Conservation (phyloP, 768 basidiomycete genomes). For the Suillus paluster region DNA sequence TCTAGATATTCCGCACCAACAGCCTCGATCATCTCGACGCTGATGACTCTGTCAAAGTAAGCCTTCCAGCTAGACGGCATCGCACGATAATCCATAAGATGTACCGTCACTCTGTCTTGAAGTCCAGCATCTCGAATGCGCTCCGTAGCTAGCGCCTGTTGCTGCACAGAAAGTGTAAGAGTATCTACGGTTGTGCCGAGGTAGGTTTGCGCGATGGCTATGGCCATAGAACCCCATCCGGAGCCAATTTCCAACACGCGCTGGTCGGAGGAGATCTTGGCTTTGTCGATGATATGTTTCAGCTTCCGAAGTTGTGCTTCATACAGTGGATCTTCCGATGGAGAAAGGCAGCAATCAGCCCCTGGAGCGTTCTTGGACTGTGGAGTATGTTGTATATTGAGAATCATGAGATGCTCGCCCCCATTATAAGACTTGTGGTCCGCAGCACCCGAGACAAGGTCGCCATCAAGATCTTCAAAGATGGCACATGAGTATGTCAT, state of each 20-base stretch:
- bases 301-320: conserved; percentile 66
- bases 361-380: not conserved
- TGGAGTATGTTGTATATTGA: not conserved
- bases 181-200: conserved; percentile 68
- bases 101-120: conserved; percentile 58
- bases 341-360: not conserved
- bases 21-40: conserved; percentile 80
- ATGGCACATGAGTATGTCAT: conserved; percentile 83
- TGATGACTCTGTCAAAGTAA: conserved; percentile 69
- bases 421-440: not conserved
- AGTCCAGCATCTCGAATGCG: conserved; percentile 58
- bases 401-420: not conserved
- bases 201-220: conserved; percentile 57
- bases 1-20: conserved; percentile 70
- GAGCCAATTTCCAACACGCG: conserved; percentile 77
- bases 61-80: conserved; percentile 68
- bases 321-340: conserved; percentile 37
- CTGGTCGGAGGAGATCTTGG: conserved; percentile 59
- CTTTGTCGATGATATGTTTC: conserved; percentile 64
- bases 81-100: conserved; percentile 76
- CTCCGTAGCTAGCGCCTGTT: conserved; percentile 59
- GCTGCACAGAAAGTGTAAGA: conserved; percentile 71
- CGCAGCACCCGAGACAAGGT: conserved; percentile 34
- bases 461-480: conserved; percentile 65
- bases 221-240: conserved; percentile 78